Evolutionary conservation across 148 eudicot genomes (phyloP).

Genomic region (Chenopodium quinoa): DNA sequence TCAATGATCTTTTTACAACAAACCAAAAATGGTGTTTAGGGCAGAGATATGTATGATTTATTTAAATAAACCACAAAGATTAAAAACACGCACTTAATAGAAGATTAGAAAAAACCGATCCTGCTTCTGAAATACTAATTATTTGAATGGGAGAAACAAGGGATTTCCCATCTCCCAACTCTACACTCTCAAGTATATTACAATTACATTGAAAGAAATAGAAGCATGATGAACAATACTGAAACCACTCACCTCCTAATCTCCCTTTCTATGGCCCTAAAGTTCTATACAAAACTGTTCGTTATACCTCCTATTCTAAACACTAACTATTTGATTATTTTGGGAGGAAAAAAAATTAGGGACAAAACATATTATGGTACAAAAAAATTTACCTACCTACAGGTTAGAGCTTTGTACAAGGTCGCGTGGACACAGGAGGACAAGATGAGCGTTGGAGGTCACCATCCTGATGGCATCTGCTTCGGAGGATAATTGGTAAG

Average conservation of each 20-base stretch:
- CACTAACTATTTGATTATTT: constrained; percentile 14
- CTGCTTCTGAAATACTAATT: constrained; percentile 18
- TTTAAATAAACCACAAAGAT: not conserved
- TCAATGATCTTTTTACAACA: not conserved
- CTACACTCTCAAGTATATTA: constrained; percentile 21
- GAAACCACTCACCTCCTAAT: constrained; percentile 24
- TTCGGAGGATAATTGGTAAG: not conserved
- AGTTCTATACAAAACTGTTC: constrained; percentile 35
- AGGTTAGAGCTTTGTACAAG: constrained; percentile 41
- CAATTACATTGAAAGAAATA: constrained; percentile 26
- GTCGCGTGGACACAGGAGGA: constrained; percentile 24
- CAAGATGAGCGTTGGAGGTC: constrained; percentile 10
- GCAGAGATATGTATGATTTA: not conserved
- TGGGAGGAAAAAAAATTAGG: not conserved
- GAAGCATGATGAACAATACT: not conserved
- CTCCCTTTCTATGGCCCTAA: constrained; percentile 26
- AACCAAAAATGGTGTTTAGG: not conserved
- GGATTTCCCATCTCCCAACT: constrained; percentile 22
- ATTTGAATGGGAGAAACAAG: constrained; percentile 23
- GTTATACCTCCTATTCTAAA: constrained; percentile 24
- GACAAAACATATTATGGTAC: constrained; percentile 27
- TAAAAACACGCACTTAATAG: no score
- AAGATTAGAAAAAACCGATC: not conserved
- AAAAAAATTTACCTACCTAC: constrained; percentile 32
- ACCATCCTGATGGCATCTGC: constrained; percentile 18